Percentiles rank a stretch among this genome's conserved stretches.
Evolutionary conservation across 1,139 yeast species (phyloP).

Genomic region (Arxiozyma bovina): DNA sequence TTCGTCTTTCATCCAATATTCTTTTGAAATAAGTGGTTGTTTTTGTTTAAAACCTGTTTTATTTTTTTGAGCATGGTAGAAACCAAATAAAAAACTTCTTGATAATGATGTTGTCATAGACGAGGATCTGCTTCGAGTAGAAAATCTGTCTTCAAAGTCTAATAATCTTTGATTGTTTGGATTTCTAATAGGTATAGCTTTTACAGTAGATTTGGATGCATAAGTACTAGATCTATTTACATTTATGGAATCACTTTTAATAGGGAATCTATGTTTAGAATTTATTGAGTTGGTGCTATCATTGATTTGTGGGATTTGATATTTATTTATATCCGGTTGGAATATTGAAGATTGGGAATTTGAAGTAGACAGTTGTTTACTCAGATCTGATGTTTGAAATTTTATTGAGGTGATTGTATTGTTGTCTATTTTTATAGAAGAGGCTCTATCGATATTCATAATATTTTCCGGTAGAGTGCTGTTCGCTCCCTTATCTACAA

Average conservation of each 20-base stretch:
- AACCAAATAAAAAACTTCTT: slow-evolving; percentile 39
- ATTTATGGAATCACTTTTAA: slow-evolving; percentile 19
- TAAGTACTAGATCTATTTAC: slow-evolving; percentile 28
- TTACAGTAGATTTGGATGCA: slow-evolving; percentile 29
- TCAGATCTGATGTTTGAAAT: background rate
- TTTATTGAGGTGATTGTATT: background rate
- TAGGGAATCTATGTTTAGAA: slow-evolving; percentile 12
- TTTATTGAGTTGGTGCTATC: slow-evolving; percentile 11
- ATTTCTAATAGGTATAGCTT: slow-evolving; percentile 28
- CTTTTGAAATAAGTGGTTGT: slow-evolving; percentile 43
- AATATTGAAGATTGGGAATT: background rate
- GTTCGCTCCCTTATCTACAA: background rate
- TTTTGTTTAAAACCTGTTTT: slow-evolving; percentile 33
- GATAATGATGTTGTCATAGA: slow-evolving; percentile 36
- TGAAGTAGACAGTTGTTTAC: background rate
- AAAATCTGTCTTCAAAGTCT: slow-evolving; percentile 18
- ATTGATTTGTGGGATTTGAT: slow-evolving; percentile 1
- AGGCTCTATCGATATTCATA: background rate
- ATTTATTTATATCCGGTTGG: background rate
- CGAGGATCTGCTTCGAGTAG: slow-evolving; percentile 30
- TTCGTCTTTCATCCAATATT: slow-evolving; percentile 90
- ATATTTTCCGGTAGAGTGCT: background rate
- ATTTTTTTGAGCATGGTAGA: slow-evolving; percentile 29
- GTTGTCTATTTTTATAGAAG: background rate
- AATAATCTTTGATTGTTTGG: slow-evolving; percentile 7